These are phyloP conservation scores for Pulicaria dysenterica DNA, from an alignment of 129 eudicot species.

Conservation along the genomic window DNA sequence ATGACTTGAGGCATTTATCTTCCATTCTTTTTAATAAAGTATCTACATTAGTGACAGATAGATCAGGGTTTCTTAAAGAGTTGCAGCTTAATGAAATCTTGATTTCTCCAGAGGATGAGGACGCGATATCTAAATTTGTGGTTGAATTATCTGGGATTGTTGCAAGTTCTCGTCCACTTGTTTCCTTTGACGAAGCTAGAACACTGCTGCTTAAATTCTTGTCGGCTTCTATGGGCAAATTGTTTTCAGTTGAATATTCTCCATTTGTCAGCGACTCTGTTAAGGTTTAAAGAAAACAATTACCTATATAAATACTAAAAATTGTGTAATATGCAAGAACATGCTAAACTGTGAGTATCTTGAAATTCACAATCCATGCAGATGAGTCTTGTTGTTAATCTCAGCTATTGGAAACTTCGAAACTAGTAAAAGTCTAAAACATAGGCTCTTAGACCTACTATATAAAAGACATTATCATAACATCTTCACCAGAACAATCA, in stretches of 20 bases:
- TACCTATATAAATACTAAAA: conserved; percentile 10
- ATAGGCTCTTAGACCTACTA: no score
- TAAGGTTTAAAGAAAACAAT: conserved; percentile 23
- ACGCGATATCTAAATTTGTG: conserved; percentile 53
- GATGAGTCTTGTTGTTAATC: neutral
- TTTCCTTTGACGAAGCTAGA: conserved; percentile 29
- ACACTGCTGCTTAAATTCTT: conserved; percentile 26
- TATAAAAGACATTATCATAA: no score
- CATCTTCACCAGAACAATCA: no score
- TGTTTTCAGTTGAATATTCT: conserved; percentile 32
- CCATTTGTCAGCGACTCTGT: conserved; percentile 41
- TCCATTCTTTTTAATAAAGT: conserved; percentile 47
- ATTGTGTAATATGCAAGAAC: neutral
- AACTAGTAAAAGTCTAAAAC: no score
- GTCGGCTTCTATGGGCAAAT: neutral
- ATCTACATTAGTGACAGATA: conserved; percentile 51
- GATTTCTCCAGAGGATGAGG: conserved; percentile 70
- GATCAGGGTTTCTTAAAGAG: conserved; percentile 33
- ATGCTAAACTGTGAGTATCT: neutral
- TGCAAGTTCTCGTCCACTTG: conserved; percentile 31
- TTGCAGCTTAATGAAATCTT: conserved; percentile 61
- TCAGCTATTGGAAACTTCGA: no score
- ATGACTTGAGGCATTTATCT: conserved; percentile 57
- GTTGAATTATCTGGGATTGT: conserved; percentile 30
- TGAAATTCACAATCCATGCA: conserved; percentile 6